Evolutionary conservation across 2,329 filamentous ascomycete genomes (phyloP), one percentile per base, ranked within the genome.

Genomic region (Phaeophleospora eucalypticola): DNA sequence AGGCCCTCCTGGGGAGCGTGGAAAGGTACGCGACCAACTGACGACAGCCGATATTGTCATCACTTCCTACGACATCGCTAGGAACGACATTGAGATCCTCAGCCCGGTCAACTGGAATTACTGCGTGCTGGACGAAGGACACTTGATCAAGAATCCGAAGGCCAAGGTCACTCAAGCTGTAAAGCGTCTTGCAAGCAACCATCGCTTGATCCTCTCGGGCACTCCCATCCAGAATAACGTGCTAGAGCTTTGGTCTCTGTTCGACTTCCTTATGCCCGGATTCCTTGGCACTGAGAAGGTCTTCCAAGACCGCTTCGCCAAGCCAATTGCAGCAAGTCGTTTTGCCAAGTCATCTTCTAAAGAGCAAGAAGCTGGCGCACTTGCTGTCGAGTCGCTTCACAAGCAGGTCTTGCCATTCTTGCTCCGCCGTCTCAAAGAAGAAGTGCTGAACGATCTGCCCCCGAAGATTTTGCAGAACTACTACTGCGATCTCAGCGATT

Each of bases 401-500:
- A 98, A 98, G 67, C 93, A 98, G 65, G 94, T 98, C 1, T 74
- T 98, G 27, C 93, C 93, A 1, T 98, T 98, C 83, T 76, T 98
- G 52, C 80, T 98, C 33, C 88, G 93, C 51, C 90, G 93, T 60
- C 79, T 98, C 58, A 98, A 98, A 71, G 93, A 98, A 70, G 93
- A 98, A 67, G 93, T 98, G 15, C 76, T 98, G 49, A 87, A 98
- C 58, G 93, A 98, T 61, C 75, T 98, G 7, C 93, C 93, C 2
- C 93, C 93, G 6, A 98, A 98, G 81, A 98, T 98, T 61, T 74
- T 98, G 42, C 93, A 98, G 66, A 98, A 98, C 68, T 98, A 98
- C 73, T 98, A 98, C 71, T 98, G 93, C 68, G 93, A 98, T 63
- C 83, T 95, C 15, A 95, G 89, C 61, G 93, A 98, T 46, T 74